Evolutionary conservation across 2,329 filamentous ascomycete species (phyloP).

Genomic region (Chrysoporthe puriensis): DNA sequence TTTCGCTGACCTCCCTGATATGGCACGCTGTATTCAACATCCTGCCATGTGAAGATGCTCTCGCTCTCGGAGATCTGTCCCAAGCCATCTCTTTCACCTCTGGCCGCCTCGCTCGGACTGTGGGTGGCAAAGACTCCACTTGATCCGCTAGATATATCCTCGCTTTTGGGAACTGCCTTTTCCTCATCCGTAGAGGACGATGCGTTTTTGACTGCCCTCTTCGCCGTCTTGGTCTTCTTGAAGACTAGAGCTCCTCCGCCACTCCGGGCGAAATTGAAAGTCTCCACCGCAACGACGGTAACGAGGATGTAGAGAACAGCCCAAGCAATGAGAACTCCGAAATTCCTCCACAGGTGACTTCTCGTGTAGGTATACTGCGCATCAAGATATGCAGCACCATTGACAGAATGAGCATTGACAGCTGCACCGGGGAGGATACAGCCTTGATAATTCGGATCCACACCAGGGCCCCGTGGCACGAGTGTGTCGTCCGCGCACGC

Average conservation of each 20-base stretch:
- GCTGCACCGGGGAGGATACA: conserved; percentile 31
- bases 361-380: conserved; percentile 52
- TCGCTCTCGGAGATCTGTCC: conserved; percentile 27
- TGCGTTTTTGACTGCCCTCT: conserved; percentile 15
- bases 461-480: conserved; percentile 49
- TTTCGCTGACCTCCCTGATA: conserved; percentile 28
- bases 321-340: conserved; percentile 77
- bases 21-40: conserved; percentile 29
- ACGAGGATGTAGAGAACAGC: conserved; percentile 73
- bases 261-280: conserved; percentile 57
- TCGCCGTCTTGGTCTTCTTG: conserved; percentile 30
- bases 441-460: conserved; percentile 32
- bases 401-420: conserved; percentile 24
- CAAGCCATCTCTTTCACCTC: conserved; percentile 57
- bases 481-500: conserved; percentile 48
- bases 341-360: conserved; percentile 72
- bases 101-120: conserved; percentile 56
- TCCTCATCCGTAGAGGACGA: conserved; percentile 29
- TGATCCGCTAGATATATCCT: conserved; percentile 29
- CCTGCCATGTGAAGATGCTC: conserved; percentile 31
- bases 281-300: conserved; percentile 71
- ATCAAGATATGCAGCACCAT: conserved; percentile 51
- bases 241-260: conserved; percentile 34
- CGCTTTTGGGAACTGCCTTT: conserved; percentile 10
- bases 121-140: neutral